These are phyloP conservation scores for Pisolithus microcarpus DNA, from an alignment of 768 basidiomycete genomes.

Conservation along the genomic window DNA sequence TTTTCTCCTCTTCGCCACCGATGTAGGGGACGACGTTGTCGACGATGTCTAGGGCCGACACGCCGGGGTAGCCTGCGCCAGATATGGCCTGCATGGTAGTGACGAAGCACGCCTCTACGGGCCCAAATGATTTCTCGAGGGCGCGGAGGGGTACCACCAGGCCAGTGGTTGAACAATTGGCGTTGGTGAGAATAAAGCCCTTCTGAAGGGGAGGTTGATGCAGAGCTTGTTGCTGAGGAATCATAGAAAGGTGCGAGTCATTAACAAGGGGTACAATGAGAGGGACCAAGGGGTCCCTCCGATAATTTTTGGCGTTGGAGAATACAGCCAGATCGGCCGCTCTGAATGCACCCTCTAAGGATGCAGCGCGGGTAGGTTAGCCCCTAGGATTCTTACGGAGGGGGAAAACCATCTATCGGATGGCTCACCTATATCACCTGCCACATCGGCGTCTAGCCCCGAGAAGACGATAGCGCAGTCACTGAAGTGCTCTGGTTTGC, in stretches of 20 bases:
- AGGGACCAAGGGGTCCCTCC: constrained; percentile 87
- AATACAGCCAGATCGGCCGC: constrained; percentile 86
- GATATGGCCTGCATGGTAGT: constrained; percentile 98
- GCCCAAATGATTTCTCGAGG: constrained; percentile 86
- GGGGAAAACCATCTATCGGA: background rate
- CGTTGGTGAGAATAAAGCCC: constrained; percentile 97
- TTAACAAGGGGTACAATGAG: constrained; percentile 97
- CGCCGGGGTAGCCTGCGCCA: constrained; percentile 96
- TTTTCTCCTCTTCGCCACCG: constrained; percentile 91
- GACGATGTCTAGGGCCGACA: constrained; percentile 81
- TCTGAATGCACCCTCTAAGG: constrained; percentile 82
- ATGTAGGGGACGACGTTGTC: constrained; percentile 97
- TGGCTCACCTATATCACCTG: constrained; percentile 82
- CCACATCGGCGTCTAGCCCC: constrained; percentile 91
- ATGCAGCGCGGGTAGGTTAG: constrained; percentile 3
- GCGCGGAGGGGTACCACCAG: constrained; percentile 87
- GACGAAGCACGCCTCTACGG: constrained; percentile 84
- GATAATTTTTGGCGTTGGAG: constrained; percentile 95
- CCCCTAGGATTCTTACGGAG: background rate
- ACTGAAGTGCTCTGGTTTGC: constrained; percentile 66
- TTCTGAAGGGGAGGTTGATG: constrained; percentile 62
- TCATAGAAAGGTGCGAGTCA: constrained; percentile 72
- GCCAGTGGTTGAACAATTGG: constrained; percentile 96
- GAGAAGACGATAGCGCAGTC: constrained; percentile 89
- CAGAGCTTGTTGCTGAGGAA: constrained; percentile 71